These are phyloP conservation scores for Fraxinus nigra DNA, from an alignment of 305 asterid genomes.

Conservation along the genomic window DNA sequence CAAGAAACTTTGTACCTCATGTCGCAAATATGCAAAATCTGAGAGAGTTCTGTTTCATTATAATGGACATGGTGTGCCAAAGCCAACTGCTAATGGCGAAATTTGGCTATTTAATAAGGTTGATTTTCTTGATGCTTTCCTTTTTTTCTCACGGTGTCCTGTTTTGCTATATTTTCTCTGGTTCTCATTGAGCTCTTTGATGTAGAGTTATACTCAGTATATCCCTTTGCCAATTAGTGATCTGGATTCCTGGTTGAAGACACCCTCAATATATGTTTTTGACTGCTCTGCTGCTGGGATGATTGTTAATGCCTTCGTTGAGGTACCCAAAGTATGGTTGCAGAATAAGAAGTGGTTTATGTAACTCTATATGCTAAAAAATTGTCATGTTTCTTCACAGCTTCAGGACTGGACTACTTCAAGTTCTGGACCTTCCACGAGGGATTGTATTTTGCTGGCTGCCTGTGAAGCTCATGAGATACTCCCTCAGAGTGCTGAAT, in stretches of 20 bases:
- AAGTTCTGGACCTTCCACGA: slow-evolving; percentile 55
- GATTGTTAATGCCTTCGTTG: slow-evolving; percentile 84
- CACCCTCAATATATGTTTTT: slow-evolving; percentile 96
- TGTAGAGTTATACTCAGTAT: slow-evolving; percentile 91
- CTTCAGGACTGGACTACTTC: slow-evolving; percentile 75
- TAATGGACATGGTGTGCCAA: slow-evolving; percentile 99
- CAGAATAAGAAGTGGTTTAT: not conserved
- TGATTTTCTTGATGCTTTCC: slow-evolving; percentile 1
- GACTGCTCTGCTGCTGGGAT: slow-evolving; percentile 99
- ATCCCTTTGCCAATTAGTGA: slow-evolving; percentile 87
- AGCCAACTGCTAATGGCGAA: slow-evolving; percentile 97
- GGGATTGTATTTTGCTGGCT: slow-evolving; percentile 95
- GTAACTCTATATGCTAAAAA: slow-evolving; percentile 7
- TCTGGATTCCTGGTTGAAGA: slow-evolving; percentile 95
- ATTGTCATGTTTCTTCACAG: slow-evolving; percentile 39
- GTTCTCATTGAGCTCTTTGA: slow-evolving; percentile 33
- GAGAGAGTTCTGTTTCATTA: slow-evolving; percentile 98
- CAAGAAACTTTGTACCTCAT: slow-evolving; percentile 84
- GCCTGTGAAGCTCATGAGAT: slow-evolving; percentile 99
- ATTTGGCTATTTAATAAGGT: slow-evolving; percentile 98
- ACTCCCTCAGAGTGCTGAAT: slow-evolving; percentile 93
- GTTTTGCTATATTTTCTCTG: not conserved
- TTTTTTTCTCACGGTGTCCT: not conserved
- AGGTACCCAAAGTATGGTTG: slow-evolving; percentile 40
- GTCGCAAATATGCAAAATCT: slow-evolving; percentile 92